Evolutionary conservation across 345 rosid genomes (phyloP).

Genomic region (Citrus glauca): DNA sequence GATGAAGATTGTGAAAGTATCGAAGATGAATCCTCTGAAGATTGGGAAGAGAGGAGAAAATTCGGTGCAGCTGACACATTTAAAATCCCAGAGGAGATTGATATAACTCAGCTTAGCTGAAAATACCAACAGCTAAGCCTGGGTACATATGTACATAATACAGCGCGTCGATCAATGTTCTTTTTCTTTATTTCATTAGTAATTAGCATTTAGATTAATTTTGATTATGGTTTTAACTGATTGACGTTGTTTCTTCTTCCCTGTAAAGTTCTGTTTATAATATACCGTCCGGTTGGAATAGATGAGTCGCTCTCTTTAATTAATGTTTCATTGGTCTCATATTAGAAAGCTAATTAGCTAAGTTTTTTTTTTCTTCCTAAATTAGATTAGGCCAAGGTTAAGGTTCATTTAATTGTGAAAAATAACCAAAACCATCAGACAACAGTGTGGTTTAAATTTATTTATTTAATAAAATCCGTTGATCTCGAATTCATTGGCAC

Average conservation of each 20-base stretch:
- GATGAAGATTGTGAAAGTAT: conserved; percentile 17
- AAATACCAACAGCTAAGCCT: not conserved
- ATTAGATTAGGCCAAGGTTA: too few relatives aligned
- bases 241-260: not conserved
- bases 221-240: not conserved
- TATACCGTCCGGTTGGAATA: not conserved
- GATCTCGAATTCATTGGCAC: too few relatives aligned
- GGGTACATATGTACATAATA: not conserved
- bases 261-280: not conserved
- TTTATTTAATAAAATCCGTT: too few relatives aligned
- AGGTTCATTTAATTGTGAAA: too few relatives aligned
- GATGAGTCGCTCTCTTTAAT: not conserved
- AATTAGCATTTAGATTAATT: not conserved
- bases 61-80: conserved; percentile 67
- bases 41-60: conserved; percentile 50
- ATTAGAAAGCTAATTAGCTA: too few relatives aligned
- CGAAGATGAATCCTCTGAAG: conserved; percentile 36
- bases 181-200: not conserved
- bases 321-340: too few relatives aligned
- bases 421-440: too few relatives aligned
- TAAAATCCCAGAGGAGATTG: conserved; percentile 44
- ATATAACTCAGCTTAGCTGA: conserved; percentile 47
- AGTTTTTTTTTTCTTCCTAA: too few relatives aligned
- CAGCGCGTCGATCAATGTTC: not conserved
- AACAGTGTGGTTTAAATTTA: too few relatives aligned